These are phyloP conservation scores for Sistotremastrum suecicum DNA, from an alignment of 768 basidiomycete species.

Conservation along the genomic window DNA sequence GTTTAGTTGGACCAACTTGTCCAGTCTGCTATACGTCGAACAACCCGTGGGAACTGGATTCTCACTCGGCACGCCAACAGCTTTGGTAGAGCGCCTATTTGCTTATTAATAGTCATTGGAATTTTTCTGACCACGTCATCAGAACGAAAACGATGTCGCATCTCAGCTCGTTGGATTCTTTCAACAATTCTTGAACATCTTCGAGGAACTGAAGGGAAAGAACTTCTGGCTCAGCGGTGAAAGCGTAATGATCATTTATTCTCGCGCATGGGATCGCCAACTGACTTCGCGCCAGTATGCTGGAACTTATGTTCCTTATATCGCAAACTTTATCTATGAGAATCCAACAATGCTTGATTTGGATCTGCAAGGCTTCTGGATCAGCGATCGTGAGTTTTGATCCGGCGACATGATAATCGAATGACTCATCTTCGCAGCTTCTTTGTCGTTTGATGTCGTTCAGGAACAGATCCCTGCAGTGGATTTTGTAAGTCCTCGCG, in stretches of 20 bases:
- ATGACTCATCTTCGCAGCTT: slow-evolving; percentile 22
- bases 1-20: slow-evolving; percentile 69
- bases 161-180: slow-evolving; percentile 46
- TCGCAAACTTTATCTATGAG: slow-evolving; percentile 60
- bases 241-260: slow-evolving; percentile 38
- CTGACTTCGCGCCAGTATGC: slow-evolving; percentile 38
- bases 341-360: slow-evolving; percentile 39
- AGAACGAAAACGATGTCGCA: slow-evolving; percentile 43
- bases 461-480: slow-evolving; percentile 62
- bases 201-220: slow-evolving; percentile 58
- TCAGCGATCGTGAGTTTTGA: slow-evolving; percentile 44
- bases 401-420: not conserved
- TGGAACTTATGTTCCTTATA: slow-evolving; percentile 54
- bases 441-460: slow-evolving; percentile 46
- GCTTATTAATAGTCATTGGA: not conserved
- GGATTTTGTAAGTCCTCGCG: slow-evolving; percentile 32
- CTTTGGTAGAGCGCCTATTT: not conserved
- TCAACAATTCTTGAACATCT: slow-evolving; percentile 63
- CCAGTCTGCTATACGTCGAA: slow-evolving; percentile 61
- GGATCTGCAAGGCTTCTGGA: slow-evolving; percentile 56
- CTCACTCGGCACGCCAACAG: slow-evolving; percentile 50
- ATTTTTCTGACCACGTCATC: not conserved
- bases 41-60: slow-evolving; percentile 74
- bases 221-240: slow-evolving; percentile 60
- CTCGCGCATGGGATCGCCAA: not conserved